A percentile compares a stretch with the other conserved stretches of the same genome.
These are phyloP conservation scores for Bremia lactucae DNA, from an alignment of 352 stramenopile genomes.

Conservation along the genomic window DNA sequence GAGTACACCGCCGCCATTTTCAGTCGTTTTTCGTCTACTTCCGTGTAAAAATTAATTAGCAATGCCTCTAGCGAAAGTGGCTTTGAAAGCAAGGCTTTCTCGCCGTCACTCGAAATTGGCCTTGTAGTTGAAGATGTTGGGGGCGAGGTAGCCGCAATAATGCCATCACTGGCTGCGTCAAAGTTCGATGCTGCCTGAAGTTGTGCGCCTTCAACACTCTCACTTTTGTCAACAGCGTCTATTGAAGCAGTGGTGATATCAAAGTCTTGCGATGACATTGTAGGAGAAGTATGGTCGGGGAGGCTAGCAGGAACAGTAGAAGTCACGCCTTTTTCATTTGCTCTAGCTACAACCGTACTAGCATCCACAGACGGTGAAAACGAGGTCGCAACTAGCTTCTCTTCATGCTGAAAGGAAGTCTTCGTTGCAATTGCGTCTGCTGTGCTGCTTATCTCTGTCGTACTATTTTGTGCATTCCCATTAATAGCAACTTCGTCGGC, in stretches of 20 bases:
- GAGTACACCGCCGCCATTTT: conserved; percentile 58
- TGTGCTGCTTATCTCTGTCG: not conserved
- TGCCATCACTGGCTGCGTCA: not conserved
- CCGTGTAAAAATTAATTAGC: conserved; percentile 52
- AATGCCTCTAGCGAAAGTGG: conserved; percentile 36
- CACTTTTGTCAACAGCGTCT: not conserved
- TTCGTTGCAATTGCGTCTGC: not conserved
- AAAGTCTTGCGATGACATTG: not conserved
- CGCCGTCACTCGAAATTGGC: not conserved
- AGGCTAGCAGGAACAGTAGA: not conserved
- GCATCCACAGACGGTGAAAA: not conserved
- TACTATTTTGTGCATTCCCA: not conserved
- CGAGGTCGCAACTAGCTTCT: not conserved
- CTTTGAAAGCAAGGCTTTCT: not conserved
- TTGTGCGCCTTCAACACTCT: not conserved
- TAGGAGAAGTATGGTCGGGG: not conserved
- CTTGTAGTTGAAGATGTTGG: not conserved
- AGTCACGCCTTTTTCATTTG: not conserved
- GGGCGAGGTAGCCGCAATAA: too few species aligned
- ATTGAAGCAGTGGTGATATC: not conserved
- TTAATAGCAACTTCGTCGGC: not conserved
- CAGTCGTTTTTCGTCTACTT: conserved; percentile 45
- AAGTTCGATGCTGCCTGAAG: not conserved
- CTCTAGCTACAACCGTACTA: not conserved
- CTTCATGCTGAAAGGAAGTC: conserved; percentile 4